Percentiles rank a stretch among this genome's conserved stretches.
Conservation (phyloP, 768 basidiomycete species). For the Botryobasidium botryosum region DNA sequence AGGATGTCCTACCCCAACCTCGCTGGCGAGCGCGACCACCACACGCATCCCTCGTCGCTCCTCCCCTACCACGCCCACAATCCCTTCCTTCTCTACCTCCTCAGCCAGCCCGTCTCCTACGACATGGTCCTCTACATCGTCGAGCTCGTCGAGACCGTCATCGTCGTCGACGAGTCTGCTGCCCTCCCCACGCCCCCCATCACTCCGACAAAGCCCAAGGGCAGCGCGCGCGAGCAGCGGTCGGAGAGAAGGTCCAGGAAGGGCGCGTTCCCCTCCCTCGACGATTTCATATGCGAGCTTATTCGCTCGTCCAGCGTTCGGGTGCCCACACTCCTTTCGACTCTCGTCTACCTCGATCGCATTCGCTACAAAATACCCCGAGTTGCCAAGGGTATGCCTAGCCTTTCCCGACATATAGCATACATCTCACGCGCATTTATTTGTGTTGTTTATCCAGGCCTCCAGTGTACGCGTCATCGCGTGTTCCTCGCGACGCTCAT, state of each 20-base stretch:
- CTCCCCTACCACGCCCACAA: conserved; percentile 60
- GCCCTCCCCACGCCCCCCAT: conserved; percentile 43
- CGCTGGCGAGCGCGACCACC: background rate
- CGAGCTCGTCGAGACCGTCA: conserved; percentile 55
- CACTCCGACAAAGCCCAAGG: conserved; percentile 7
- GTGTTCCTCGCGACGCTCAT: conserved; percentile 94
- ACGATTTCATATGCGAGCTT: conserved; percentile 74
- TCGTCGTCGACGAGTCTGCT: conserved; percentile 44
- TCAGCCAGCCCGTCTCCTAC: conserved; percentile 57
- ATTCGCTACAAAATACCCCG: conserved; percentile 62
- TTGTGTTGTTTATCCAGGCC: conserved; percentile 26
- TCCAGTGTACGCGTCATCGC: conserved; percentile 85
- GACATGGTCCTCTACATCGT: conserved; percentile 84
- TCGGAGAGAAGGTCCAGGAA: too few relatives aligned
- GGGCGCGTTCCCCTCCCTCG: conserved; percentile 42
- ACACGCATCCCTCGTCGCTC: conserved; percentile 52
- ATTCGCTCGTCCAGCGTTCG: conserved; percentile 72
- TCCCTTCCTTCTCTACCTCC: conserved; percentile 60
- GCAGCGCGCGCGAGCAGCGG: too few relatives aligned
- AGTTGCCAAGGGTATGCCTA: conserved; percentile 56
- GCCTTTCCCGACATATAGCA: conserved; percentile 2
- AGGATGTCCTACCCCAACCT: too few relatives aligned
- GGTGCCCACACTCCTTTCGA: conserved; percentile 77
- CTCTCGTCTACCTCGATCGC: conserved; percentile 82
- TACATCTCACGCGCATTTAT: conserved; percentile 9